These are phyloP conservation scores for Chimonanthus salicifolius DNA, from an alignment of 164 flowering plant species.

Conservation along the genomic window DNA sequence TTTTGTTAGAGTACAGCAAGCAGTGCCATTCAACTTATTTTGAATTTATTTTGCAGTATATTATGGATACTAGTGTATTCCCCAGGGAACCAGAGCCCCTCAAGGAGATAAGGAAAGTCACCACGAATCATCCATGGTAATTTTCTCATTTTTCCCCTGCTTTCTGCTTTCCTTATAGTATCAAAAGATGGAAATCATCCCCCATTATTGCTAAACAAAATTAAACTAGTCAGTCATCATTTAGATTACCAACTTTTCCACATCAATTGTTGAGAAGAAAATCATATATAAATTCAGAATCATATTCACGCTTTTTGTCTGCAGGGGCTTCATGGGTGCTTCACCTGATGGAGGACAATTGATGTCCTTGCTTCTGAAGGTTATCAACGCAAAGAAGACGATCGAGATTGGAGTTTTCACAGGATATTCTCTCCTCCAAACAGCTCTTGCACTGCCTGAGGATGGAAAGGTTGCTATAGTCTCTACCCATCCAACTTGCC, in stretches of 20 bases:
- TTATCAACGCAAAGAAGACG: slow-evolving; percentile 44
- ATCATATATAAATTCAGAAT: neutral
- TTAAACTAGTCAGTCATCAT: neutral
- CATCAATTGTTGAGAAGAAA: too few species aligned
- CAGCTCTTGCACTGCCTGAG: slow-evolving; percentile 52
- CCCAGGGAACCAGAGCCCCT: slow-evolving; percentile 21
- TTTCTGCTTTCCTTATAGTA: neutral
- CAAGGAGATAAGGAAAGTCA: slow-evolving; percentile 17
- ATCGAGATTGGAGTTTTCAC: slow-evolving; percentile 66
- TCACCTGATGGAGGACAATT: slow-evolving; percentile 52
- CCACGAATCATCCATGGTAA: slow-evolving; percentile 4
- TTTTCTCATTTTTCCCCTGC: neutral
- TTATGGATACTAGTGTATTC: slow-evolving; percentile 23
- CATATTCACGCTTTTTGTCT: neutral
- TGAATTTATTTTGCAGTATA: slow-evolving; percentile 14
- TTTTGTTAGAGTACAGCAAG: neutral
- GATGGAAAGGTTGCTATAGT: slow-evolving; percentile 41
- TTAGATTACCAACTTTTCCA: neutral
- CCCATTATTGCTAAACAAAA: neutral
- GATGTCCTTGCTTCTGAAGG: slow-evolving; percentile 36
- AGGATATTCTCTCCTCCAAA: slow-evolving; percentile 63
- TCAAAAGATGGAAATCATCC: neutral
- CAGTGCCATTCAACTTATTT: neutral
- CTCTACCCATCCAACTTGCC: neutral
- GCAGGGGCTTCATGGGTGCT: slow-evolving; percentile 33